Evolutionary conservation across 768 basidiomycete species (phyloP).

Genomic region (Psilocybe cubensis): DNA sequence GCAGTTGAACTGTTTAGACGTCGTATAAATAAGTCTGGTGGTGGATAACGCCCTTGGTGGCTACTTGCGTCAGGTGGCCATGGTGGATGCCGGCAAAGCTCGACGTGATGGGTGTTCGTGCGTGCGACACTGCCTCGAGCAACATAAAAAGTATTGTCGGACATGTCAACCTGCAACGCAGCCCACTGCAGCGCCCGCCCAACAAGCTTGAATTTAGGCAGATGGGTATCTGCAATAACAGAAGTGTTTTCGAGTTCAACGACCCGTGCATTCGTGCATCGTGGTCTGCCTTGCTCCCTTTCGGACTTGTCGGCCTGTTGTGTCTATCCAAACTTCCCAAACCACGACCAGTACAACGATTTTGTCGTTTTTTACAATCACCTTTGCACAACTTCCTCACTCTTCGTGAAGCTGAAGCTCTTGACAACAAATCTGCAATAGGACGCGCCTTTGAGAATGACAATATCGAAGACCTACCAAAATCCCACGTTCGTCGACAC

Average conservation of each 20-base stretch:
- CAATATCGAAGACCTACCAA: slow-evolving; percentile 17
- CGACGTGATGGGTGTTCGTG: neutral
- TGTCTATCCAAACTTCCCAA: slow-evolving; percentile 40
- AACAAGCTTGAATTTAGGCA: neutral
- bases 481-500: slow-evolving; percentile 53
- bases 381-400: slow-evolving; percentile 49
- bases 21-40: neutral
- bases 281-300: slow-evolving; percentile 55
- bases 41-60: neutral
- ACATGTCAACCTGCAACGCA: neutral
- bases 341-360: slow-evolving; percentile 25
- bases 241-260: slow-evolving; percentile 44
- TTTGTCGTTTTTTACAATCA: slow-evolving; percentile 25
- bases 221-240: slow-evolving; percentile 26
- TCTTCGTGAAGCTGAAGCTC: slow-evolving; percentile 58
- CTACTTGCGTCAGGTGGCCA: neutral
- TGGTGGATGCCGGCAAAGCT: neutral
- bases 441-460: slow-evolving; percentile 22
- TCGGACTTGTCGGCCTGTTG: slow-evolving; percentile 45
- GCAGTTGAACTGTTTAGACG: neutral
- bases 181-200: neutral
- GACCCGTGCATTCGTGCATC: slow-evolving; percentile 51
- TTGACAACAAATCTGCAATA: slow-evolving; percentile 27
- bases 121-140: neutral
- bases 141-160: neutral